These are phyloP conservation scores for Akanthomyces uredinophilus DNA, from an alignment of 2,329 filamentous ascomycete genomes.

Conservation along the genomic window DNA sequence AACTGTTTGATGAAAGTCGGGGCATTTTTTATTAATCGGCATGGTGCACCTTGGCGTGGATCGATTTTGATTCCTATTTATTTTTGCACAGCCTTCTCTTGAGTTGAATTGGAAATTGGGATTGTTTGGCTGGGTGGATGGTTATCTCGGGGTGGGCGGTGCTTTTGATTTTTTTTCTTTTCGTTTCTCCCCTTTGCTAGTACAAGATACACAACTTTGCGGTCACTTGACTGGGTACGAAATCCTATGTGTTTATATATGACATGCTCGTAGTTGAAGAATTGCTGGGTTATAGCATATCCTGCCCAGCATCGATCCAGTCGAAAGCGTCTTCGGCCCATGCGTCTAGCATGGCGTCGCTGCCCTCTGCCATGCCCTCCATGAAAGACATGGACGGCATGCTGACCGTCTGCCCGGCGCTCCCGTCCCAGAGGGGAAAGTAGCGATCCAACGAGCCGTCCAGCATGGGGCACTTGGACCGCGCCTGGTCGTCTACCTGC, in stretches of 20 bases:
- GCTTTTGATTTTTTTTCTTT: background rate
- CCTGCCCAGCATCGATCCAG: background rate
- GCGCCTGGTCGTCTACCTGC: constrained; percentile 15
- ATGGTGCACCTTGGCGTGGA: background rate
- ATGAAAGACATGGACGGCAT: background rate
- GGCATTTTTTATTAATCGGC: background rate
- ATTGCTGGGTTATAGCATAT: background rate
- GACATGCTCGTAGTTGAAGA: background rate
- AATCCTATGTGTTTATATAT: no score
- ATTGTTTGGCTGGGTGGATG: background rate
- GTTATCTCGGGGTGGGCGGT: background rate
- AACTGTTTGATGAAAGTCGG: background rate
- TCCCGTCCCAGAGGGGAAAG: constrained; percentile 40
- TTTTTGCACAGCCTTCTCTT: background rate
- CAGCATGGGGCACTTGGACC: constrained; percentile 44
- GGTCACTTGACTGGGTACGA: background rate
- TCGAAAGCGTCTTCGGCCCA: background rate
- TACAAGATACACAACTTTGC: background rate
- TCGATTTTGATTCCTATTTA: background rate
- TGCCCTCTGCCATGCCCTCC: background rate
- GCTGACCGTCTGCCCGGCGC: constrained; percentile 18
- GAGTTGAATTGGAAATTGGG: background rate
- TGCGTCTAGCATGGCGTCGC: background rate
- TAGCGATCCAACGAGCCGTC: constrained; percentile 46
- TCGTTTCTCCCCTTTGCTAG: background rate